phyloP scores from a whole-genome alignment of 768 basidiomycete genomes.

The Boletus tylopilopsis region DNA sequence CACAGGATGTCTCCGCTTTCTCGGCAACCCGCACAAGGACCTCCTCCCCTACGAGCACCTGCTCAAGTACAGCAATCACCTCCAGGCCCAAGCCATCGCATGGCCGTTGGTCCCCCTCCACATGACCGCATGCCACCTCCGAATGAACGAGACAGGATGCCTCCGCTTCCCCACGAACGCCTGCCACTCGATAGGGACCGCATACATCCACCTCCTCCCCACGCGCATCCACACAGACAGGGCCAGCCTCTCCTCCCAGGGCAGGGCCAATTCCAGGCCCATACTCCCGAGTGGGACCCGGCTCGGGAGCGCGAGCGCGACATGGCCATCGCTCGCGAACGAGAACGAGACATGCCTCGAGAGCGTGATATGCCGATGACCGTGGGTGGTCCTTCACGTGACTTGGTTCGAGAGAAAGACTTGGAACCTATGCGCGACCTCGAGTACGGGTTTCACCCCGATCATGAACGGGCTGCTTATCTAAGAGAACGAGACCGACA shows the following conservation, averaged over 20 bases:
- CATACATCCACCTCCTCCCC: constrained; percentile 26
- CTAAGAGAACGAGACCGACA: constrained; percentile 25
- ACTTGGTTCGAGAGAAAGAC: constrained; percentile 23
- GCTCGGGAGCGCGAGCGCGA: constrained; percentile 24
- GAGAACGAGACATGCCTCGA: constrained; percentile 24
- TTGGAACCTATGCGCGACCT: constrained; percentile 22
- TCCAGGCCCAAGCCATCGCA: constrained; percentile 23
- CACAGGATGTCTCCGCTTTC: constrained; percentile 25
- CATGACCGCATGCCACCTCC: constrained; percentile 24
- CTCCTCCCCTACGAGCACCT: constrained; percentile 11
- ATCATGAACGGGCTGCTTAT: constrained; percentile 21
- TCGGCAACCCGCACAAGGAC: constrained; percentile 19
- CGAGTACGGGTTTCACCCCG: constrained; percentile 21
- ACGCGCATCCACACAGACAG: constrained; percentile 19
- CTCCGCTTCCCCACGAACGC: constrained; percentile 21
- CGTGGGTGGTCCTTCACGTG: constrained; percentile 21
- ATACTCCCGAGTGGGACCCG: constrained; percentile 28
- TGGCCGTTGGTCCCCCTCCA: constrained; percentile 14
- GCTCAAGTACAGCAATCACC: constrained; percentile 21
- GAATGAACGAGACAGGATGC: constrained; percentile 25
- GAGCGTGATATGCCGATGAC: constrained; percentile 20
- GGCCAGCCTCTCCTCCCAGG: constrained; percentile 23
- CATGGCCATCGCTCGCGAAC: constrained; percentile 15
- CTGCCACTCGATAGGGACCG: constrained; percentile 23
- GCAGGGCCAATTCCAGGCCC: constrained; percentile 30